phyloP scores from a whole-genome alignment of 78 protist species.

The Diacronema lutheri region DNA sequence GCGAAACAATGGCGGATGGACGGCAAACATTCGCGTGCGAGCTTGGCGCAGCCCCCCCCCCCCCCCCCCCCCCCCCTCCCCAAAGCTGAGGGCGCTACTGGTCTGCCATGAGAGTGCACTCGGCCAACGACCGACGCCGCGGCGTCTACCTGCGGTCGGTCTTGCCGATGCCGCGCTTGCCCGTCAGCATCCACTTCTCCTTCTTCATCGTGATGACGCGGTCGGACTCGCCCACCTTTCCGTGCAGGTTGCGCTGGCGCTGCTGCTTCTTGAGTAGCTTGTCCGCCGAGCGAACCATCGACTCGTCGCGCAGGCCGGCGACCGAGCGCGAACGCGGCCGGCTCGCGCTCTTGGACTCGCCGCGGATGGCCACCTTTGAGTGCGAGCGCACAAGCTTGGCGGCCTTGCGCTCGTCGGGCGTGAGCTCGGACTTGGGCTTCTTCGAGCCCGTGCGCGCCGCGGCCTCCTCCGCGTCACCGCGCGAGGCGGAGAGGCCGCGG shows the following conservation, averaged over 20 bases:
- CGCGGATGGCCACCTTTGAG: too few species aligned
- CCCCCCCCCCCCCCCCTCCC: too few species aligned
- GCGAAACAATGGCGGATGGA: too few species aligned
- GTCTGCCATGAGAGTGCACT: conserved; percentile 94
- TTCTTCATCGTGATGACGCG: conserved; percentile 57
- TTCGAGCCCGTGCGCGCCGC: not conserved
- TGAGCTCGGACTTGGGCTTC: not conserved
- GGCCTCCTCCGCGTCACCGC: not conserved
- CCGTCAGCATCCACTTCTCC: conserved; percentile 86
- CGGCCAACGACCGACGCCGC: too few species aligned
- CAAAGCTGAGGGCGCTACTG: too few species aligned
- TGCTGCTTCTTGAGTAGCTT: not conserved
- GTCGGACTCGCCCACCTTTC: conserved; percentile 84
- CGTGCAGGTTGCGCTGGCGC: not conserved
- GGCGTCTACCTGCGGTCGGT: conserved; percentile 82
- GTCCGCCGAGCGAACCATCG: not conserved
- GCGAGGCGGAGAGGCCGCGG: not conserved
- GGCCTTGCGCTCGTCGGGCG: too few species aligned
- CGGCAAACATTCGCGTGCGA: too few species aligned
- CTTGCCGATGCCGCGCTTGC: conserved; percentile 88
- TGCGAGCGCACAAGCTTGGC: too few species aligned
- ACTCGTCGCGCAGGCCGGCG: not conserved
- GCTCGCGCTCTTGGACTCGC: too few species aligned
- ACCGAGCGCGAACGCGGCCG: conserved; percentile 1
- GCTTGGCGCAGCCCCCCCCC: too few species aligned